phyloP scores from a whole-genome alignment of 2,329 filamentous ascomycete species.

The Fusarium euwallaceae region DNA sequence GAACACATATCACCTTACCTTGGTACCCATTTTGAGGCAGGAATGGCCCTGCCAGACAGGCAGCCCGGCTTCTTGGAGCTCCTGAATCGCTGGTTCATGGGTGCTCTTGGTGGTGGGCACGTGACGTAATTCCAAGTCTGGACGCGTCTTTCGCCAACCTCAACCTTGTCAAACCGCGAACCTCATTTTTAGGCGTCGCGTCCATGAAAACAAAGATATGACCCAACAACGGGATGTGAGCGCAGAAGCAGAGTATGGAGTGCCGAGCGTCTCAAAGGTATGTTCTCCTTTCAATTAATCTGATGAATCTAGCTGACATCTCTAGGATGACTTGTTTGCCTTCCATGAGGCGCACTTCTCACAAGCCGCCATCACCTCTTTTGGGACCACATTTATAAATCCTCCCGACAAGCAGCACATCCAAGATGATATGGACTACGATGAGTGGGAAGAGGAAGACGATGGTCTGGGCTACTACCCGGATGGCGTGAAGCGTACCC shows the following conservation, averaged over 20 bases:
- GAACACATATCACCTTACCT: neutral
- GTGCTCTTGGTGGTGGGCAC: slow-evolving; percentile 24
- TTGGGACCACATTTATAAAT: slow-evolving; percentile 60
- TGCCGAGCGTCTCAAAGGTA: slow-evolving; percentile 47
- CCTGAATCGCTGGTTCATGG: slow-evolving; percentile 8
- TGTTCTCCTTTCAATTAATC: slow-evolving; percentile 2
- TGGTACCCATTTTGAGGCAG: neutral
- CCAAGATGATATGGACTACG: slow-evolving; percentile 48
- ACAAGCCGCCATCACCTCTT: slow-evolving; percentile 58
- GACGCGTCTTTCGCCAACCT: slow-evolving; percentile 34
- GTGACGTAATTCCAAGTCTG: slow-evolving; percentile 36
- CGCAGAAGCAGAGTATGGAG: slow-evolving; percentile 19
- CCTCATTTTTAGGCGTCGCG: slow-evolving; percentile 11
- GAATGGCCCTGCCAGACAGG: neutral
- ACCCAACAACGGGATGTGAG: slow-evolving; percentile 32
- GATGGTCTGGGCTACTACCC: slow-evolving; percentile 85
- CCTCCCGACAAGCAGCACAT: slow-evolving; percentile 45
- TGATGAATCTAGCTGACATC: slow-evolving; percentile 35
- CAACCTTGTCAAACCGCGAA: slow-evolving; percentile 30
- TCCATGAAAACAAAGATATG: slow-evolving; percentile 36
- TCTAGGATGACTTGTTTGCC: slow-evolving; percentile 68
- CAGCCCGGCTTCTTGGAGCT: neutral
- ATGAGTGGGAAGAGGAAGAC: slow-evolving; percentile 67
- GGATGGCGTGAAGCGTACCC: slow-evolving; percentile 87
- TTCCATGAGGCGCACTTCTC: slow-evolving; percentile 75